Evolutionary conservation across 2,329 filamentous ascomycete species (phyloP).

Genomic region (Ophidiomyces ophidiicola): DNA sequence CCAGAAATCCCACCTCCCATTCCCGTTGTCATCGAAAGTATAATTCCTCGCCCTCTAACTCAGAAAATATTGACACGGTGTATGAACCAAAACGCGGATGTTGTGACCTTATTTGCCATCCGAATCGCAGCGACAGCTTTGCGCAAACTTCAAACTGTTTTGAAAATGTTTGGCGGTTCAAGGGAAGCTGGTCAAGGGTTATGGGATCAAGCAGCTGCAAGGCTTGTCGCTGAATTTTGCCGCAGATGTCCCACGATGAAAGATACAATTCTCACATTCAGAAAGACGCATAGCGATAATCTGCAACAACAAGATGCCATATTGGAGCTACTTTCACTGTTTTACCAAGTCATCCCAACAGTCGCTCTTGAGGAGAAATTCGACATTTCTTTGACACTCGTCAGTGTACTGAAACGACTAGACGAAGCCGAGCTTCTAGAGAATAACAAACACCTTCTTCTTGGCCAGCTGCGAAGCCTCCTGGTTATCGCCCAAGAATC

Average conservation of each 20-base stretch:
- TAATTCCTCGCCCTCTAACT: slow-evolving; percentile 70
- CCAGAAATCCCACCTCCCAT: slow-evolving; percentile 59
- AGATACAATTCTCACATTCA: slow-evolving; percentile 63
- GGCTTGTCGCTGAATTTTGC: slow-evolving; percentile 62
- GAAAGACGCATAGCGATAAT: slow-evolving; percentile 54
- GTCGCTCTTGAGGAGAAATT: slow-evolving; percentile 73
- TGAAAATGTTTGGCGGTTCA: slow-evolving; percentile 48
- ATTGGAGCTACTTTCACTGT: slow-evolving; percentile 68
- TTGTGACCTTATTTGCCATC: slow-evolving; percentile 74
- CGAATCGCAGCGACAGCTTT: slow-evolving; percentile 68
- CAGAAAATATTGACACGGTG: slow-evolving; percentile 70
- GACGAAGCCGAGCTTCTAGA: slow-evolving; percentile 37
- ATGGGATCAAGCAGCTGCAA: slow-evolving; percentile 59
- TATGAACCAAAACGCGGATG: slow-evolving; percentile 60
- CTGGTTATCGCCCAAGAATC: slow-evolving; percentile 70
- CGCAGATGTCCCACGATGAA: slow-evolving; percentile 70
- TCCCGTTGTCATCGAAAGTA: slow-evolving; percentile 67
- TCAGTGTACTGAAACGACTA: slow-evolving; percentile 52
- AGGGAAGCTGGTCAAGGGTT: slow-evolving; percentile 36
- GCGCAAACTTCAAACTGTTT: slow-evolving; percentile 57
- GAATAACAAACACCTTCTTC: slow-evolving; percentile 44
- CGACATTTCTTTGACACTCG: slow-evolving; percentile 68
- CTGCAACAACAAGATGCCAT: slow-evolving; percentile 64
- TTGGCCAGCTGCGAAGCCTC: slow-evolving; percentile 69
- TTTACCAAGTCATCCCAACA: slow-evolving; percentile 70